Percentiles rank a stretch among this genome's conserved stretches.
These are phyloP conservation scores for Stentor coeruleus DNA, from an alignment of 73 alveolate species.

Conservation along the genomic window DNA sequence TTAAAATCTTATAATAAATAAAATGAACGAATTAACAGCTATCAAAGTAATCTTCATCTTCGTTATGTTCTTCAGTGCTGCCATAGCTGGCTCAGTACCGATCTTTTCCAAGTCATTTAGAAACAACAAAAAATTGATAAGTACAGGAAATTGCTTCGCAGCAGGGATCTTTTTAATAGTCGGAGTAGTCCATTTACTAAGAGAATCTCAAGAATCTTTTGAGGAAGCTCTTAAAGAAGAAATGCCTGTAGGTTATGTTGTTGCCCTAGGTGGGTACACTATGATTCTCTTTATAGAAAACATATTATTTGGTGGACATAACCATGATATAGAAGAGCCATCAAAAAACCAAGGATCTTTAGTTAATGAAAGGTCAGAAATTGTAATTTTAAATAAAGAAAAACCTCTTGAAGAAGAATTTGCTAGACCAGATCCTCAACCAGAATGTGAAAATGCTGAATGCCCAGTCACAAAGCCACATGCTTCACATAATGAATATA, in stretches of 20 bases:
- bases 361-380: background rate
- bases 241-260: conserved; percentile 9
- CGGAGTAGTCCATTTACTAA: background rate
- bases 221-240: background rate
- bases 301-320: background rate
- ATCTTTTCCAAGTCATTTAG: background rate
- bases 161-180: background rate
- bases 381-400: background rate
- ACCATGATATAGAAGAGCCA: background rate
- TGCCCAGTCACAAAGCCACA: no score
- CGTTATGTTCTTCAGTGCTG: background rate
- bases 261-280: background rate
- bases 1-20: no score
- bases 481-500: no score
- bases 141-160: background rate
- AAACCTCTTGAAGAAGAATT: conserved; percentile 9
- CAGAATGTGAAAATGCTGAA: no score
- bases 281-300: background rate
- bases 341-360: background rate
- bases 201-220: background rate
- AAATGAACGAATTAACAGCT: background rate
- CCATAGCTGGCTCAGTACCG: background rate
- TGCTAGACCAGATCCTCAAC: no score
- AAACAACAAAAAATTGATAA: no score
- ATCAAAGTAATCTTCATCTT: background rate